Base-by-base conservation (phyloP, 2,329 filamentous ascomycete species). In the Fusarium brachygibbosum region DNA sequence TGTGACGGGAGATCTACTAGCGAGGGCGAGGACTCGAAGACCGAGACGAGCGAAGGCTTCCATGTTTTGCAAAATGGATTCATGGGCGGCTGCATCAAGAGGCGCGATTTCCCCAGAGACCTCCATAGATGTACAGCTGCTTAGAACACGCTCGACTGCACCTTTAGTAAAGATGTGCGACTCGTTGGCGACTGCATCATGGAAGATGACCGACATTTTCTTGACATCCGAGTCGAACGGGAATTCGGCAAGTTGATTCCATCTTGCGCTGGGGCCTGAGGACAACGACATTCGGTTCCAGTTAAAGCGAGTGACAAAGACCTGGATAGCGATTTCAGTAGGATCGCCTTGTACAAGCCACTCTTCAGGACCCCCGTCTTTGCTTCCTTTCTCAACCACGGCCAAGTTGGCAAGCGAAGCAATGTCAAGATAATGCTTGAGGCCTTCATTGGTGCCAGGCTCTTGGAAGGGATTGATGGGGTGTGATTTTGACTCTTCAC, bases 191-290 rank as follows among this genome's bases (percentile, higher is more conserved):
- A 76, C 71, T 6, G 71, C 72, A 28, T 84, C 76, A 50, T 83
- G 75, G 76, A 90, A 91, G 46, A 92, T 87, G 32, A 92, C 89
- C 0, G 90, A 91, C 91, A 93, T 93, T 72, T 90, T 91, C 82
- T 93, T 93, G 65, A 93, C 86, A 57, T 87, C 87, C 0, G 90
- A 92, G 74, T 93, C 91, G 71, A 93, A 93, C 0, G 90, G 90
- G 58, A 91, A 92, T 72, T 93, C 91, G 2, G 87, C 86, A 21
- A 89, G 78, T 65, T 90, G 84, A 25, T 80, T 81, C 88, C 87
- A 90, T 35, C 80, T 67, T 1, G 85, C 79, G 8, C 76, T 79
- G 0, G 85, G 79, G 9, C 83, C 84, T 8, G 82, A 79, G 0
- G 83, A 85, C 64, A 86, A 85, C 19, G 80, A 79, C 17, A 84